Base-by-base conservation (phyloP, 208 protist species). In the Trichomonas gallinae region DNA sequence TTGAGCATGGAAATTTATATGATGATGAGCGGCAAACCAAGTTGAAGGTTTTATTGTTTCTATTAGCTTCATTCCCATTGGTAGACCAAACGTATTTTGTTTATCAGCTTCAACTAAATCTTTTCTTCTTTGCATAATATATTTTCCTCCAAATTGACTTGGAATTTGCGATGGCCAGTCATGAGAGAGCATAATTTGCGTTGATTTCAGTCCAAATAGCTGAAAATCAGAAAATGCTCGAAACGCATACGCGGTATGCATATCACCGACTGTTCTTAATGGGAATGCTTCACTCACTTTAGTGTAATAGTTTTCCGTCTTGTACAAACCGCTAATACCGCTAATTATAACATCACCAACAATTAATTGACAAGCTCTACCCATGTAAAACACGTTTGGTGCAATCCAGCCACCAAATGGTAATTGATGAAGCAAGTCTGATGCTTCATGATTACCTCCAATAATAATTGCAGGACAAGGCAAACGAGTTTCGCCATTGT, bases 201-300 rank as follows among this genome's bases (percentile, higher is more conserved):
- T 89, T n/a, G 34, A 10, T 89, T n/a, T 31, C 21, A 89, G 40
- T 13, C 83, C 83, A 31, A 89, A 40, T 0, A 89, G 17, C 42
- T 89, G 83, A 31, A 89, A 89, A 89, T 89, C 83, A 48, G 83
- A 89, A 46, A 89, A 89, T 48, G 83, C 83, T n/a, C 83, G 83
- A 13, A 89, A n/a, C 1, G 23, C n/a, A 89, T 89, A 89, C 9
- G 40, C 34, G 10, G 83, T 48, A 89, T 89, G 83, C 34, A 89
- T 46, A 89, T 89, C 83, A 34, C n/a, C 34, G 13, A 46, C 15
- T 44, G 6, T 89, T 46, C 83, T 44, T 0, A 89, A 8, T 26
- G 83, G 83, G 17, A 46, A 89, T 46, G 36, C 3, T 89, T 89
- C 83, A 46, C 42, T 40, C 6, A 89, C 83, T 48, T 9, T 9